Base-by-base conservation (phyloP, 179 eudicot genomes). In the Vitellaria paradoxa region DNA sequence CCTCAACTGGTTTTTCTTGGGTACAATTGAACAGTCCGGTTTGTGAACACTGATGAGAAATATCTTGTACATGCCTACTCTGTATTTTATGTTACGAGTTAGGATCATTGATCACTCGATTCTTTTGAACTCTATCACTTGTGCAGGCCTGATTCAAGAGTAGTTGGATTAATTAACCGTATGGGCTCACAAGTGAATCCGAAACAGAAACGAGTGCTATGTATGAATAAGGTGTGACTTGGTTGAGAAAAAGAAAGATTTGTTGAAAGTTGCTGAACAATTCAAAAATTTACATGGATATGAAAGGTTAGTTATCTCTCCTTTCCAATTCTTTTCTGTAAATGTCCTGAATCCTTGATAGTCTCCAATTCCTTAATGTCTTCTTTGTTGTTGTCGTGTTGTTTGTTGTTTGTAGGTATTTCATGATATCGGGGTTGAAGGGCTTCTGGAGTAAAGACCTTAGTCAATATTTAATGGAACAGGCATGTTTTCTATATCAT, bases 141-240 rank as follows among this genome's bases (percentile, higher is more conserved):
- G 47, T 76, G 24, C 80, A 96, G 99, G 89, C 97, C 97, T 82
- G 99, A 96, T 84, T 77, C 87, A 61, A 92, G 99, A 83, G 99
- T 96, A 72, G 76, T 87, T 75, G 85, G 88, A 84, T 83, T 96
- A 77, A 92, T 96, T 56, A 70, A 92, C 62, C 90, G 87, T 47
- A 85, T 96, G 97, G 98, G 98, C 9, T 85, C 97, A 70, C 86
- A 88, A 61, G 78, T 72, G 45, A 86, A 84, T 80, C 76, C 81
- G 65, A 87, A 87, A 56, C 98, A 96, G 85, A 96, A 89, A 87
- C 91, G 97, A 45, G 60, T 96, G 20, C 85, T 96, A 75, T 96
- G 99, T 75, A 91, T 96, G 93, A 96, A 96, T 80, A 96, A 96
- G 82, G 89, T 96, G 77, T n/a, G 99, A 96, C 82, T 83, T 96